Conservation (phyloP, 163 green algal species). For the Chlamydomonas reinhardtii region DNA sequence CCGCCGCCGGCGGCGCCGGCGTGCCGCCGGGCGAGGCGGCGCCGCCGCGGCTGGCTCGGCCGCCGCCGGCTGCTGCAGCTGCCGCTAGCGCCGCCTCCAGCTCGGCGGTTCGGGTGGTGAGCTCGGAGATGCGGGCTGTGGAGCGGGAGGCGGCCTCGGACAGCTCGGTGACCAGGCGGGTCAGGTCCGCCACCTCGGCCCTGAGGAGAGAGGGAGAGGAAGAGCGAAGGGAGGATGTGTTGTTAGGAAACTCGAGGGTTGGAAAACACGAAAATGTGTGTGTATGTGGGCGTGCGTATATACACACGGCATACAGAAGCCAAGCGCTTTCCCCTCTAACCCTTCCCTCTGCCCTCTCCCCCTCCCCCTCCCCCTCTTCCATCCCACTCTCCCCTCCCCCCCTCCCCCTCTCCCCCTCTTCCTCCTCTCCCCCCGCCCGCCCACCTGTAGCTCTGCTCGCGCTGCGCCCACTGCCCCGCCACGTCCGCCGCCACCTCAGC, state of each 20-base stretch:
- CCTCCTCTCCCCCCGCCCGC: too few relatives aligned
- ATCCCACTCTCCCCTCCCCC: too few relatives aligned
- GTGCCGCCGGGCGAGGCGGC: slow-evolving; percentile 9
- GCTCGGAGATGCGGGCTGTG: slow-evolving; percentile 35
- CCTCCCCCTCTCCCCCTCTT: too few relatives aligned
- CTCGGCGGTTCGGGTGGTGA: slow-evolving; percentile 8
- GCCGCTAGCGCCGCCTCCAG: background rate
- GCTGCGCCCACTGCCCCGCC: slow-evolving; percentile 27
- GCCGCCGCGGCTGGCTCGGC: background rate
- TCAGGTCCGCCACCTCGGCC: slow-evolving; percentile 15
- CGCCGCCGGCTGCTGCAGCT: background rate
- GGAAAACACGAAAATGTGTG: background rate
- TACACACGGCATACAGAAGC: too few relatives aligned
- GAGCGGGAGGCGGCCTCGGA: slow-evolving; percentile 33
- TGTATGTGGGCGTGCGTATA: too few relatives aligned
- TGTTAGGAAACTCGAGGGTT: background rate
- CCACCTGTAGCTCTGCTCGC: slow-evolving; percentile 32
- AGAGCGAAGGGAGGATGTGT: background rate
- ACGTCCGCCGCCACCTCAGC: slow-evolving; percentile 47
- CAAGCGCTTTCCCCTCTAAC: too few relatives aligned
- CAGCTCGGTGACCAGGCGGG: slow-evolving; percentile 14
- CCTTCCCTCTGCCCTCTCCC: too few relatives aligned
- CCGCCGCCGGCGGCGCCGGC: slow-evolving; percentile 17
- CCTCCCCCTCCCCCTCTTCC: too few relatives aligned
- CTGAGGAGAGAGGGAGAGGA: background rate